Conservation (phyloP, 805 yeast genomes). For the Zygosaccharomyces bailii region DNA sequence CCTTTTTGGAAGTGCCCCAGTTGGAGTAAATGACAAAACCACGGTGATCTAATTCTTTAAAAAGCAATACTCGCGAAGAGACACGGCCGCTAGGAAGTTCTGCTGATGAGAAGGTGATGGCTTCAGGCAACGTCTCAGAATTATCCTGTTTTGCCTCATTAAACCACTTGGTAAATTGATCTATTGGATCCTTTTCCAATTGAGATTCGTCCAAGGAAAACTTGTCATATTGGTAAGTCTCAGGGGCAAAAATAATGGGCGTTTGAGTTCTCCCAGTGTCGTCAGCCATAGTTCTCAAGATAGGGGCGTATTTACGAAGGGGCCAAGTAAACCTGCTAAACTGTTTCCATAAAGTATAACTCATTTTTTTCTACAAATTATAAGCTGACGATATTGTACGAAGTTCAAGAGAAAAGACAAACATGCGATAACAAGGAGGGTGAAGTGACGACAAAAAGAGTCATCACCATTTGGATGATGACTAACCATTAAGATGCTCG, state of each 20-base stretch:
- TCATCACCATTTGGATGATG: no score
- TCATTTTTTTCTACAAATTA: background rate
- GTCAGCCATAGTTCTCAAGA: constrained; percentile 17
- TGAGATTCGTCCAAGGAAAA: constrained; percentile 53
- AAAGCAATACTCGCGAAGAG: constrained; percentile 75
- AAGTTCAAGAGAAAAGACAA: background rate
- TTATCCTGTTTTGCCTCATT: constrained; percentile 58
- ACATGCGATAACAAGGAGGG: background rate
- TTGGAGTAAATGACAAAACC: constrained; percentile 90
- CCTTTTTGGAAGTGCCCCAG: constrained; percentile 85
- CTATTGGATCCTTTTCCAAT: constrained; percentile 58
- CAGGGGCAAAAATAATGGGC: constrained; percentile 64
- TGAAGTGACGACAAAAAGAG: background rate
- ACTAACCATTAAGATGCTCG: no score
- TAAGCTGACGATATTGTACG: background rate
- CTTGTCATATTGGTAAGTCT: constrained; percentile 82
- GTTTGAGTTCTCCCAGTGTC: constrained; percentile 27
- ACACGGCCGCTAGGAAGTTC: constrained; percentile 86
- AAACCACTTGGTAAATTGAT: constrained; percentile 84
- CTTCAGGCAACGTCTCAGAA: constrained; percentile 69
- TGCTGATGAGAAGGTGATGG: constrained; percentile 85
- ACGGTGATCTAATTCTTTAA: constrained; percentile 81
- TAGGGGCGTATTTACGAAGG: background rate
- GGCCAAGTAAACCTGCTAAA: background rate
- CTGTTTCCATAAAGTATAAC: background rate